Conservation (phyloP, 345 rosid genomes). For the Populus ilicifolia region DNA sequence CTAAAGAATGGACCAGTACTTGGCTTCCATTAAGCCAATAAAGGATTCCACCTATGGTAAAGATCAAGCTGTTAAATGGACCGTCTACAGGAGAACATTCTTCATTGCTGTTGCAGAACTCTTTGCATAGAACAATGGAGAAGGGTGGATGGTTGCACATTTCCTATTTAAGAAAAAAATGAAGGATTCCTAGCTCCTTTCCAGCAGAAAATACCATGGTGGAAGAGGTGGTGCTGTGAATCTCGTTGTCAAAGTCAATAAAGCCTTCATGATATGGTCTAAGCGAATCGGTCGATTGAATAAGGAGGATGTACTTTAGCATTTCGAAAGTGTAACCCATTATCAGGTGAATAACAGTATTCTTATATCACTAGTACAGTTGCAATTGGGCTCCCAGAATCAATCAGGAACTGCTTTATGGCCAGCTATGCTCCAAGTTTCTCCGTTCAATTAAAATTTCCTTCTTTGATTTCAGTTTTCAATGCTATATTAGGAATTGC, state of each 20-base stretch:
- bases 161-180: constrained; percentile 77
- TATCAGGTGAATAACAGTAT: not conserved
- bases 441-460: not conserved
- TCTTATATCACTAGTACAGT: not conserved
- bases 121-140: constrained; percentile 75
- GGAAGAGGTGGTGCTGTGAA: not conserved
- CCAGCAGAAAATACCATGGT: not conserved
- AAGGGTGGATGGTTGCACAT: constrained; percentile 82
- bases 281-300: not conserved
- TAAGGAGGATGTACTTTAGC: no score
- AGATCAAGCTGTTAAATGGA: constrained; percentile 77
- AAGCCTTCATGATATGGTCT: not conserved
- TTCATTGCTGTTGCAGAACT: constrained; percentile 83
- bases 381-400: not conserved
- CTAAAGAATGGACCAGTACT: constrained; percentile 70
- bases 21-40: constrained; percentile 46
- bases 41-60: constrained; percentile 80
- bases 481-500: not conserved
- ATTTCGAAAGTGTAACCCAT: not conserved
- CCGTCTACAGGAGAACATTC: constrained; percentile 81
- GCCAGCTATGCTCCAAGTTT: not conserved
- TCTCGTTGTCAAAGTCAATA: not conserved
- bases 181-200: constrained; percentile 12
- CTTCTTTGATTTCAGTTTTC: not conserved
- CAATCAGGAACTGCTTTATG: not conserved